Percentiles rank a stretch among this genome's conserved stretches.
Conservation (phyloP, 108 stramenopile genomes). For the Cylindrotheca fusiformis region DNA sequence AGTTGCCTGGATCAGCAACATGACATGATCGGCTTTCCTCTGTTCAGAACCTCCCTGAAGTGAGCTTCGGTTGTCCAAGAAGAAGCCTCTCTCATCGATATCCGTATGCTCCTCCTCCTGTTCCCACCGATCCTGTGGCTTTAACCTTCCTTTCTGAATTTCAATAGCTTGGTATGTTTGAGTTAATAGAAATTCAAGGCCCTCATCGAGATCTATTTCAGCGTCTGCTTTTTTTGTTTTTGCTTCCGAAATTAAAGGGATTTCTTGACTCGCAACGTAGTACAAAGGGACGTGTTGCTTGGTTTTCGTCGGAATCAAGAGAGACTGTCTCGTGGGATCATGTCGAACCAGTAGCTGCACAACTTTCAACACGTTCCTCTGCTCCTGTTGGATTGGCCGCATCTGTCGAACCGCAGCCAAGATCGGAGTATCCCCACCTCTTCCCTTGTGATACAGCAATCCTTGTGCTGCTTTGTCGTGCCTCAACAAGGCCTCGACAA, state of each 20-base stretch:
- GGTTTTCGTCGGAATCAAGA: slow-evolving; percentile 12
- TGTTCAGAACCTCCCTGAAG: neutral
- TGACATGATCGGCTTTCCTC: neutral
- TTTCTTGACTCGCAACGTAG: slow-evolving; percentile 8
- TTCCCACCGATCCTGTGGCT: neutral
- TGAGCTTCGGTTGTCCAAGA: neutral
- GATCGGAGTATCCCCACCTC: slow-evolving; percentile 8
- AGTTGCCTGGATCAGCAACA: neutral
- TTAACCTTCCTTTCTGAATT: slow-evolving; percentile 6
- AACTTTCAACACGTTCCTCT: too few species aligned
- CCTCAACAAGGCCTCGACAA: slow-evolving; percentile 1
- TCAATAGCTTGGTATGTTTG: slow-evolving; percentile 3
- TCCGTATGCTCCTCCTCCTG: neutral
- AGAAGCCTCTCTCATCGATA: neutral
- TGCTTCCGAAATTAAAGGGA: neutral
- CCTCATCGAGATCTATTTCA: neutral
- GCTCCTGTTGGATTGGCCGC: too few species aligned
- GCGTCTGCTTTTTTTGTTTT: too few species aligned
- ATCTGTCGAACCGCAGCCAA: slow-evolving; percentile 1
- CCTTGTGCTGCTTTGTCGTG: neutral
- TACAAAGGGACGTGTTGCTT: slow-evolving; percentile 2
- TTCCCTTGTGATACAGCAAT: neutral
- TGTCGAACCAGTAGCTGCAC: slow-evolving; percentile 4
- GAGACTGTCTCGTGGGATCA: slow-evolving; percentile 5
- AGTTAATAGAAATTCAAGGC: slow-evolving; percentile 1